Conservation (phyloP, 495 filamentous ascomycete species). For the Penicillium diatomitis region DNA sequence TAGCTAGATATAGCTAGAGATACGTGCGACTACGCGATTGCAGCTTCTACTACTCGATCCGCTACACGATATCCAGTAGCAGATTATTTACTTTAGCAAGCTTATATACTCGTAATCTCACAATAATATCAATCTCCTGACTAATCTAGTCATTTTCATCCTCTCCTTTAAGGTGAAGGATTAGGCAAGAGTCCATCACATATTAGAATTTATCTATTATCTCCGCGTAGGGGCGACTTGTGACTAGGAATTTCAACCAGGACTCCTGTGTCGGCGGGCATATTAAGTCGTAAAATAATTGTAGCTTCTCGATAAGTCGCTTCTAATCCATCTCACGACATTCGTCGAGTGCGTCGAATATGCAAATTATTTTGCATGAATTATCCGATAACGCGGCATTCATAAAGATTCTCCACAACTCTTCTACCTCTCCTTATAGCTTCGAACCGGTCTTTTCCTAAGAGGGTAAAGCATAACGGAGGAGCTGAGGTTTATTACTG, state of each 20-base stretch:
- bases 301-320: constrained; percentile 16
- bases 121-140: constrained; percentile 29
- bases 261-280: not conserved
- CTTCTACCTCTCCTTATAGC: constrained; percentile 13
- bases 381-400: constrained; percentile 8
- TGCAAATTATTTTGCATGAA: constrained; percentile 18
- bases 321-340: constrained; percentile 14
- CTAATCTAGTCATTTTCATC: constrained; percentile 23
- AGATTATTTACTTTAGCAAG: constrained; percentile 10
- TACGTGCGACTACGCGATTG: constrained; percentile 26
- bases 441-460: constrained; percentile 17
- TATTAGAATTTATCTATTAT: constrained; percentile 20
- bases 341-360: constrained; percentile 38
- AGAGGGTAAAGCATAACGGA: constrained; percentile 17
- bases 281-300: not conserved
- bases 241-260: constrained; percentile 33
- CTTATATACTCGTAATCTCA: constrained; percentile 18
- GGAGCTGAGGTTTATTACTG: constrained; percentile 12
- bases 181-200: constrained; percentile 10
- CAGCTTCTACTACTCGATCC: constrained; percentile 12
- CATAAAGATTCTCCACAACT: constrained; percentile 27
- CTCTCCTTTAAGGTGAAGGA: constrained; percentile 28
- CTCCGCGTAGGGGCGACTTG: constrained; percentile 32
- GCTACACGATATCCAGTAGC: not conserved
- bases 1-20: constrained; percentile 25